A percentile compares a stretch with the other conserved stretches of the same genome.
Evolutionary conservation across 441 rosid genomes (phyloP).

Genomic region (Syzygium malaccense): DNA sequence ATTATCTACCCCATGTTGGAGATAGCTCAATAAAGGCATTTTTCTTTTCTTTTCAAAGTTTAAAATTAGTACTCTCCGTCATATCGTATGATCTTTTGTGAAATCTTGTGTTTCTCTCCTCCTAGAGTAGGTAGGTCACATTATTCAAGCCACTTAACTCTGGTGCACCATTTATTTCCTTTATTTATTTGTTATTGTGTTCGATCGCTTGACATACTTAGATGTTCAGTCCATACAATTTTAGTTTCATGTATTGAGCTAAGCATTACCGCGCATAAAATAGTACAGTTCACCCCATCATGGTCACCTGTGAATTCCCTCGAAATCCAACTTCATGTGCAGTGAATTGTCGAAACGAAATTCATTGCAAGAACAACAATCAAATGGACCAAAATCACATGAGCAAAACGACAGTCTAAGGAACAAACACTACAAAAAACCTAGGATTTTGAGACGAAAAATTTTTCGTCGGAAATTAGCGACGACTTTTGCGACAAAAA

Average conservation of each 20-base stretch:
- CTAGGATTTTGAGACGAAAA: too few species aligned
- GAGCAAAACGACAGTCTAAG: neutral
- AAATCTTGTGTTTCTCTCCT: neutral
- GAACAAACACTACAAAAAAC: too few species aligned
- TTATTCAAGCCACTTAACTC: accelerated
- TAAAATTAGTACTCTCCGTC: neutral
- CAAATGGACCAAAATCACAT: neutral
- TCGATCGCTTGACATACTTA: neutral
- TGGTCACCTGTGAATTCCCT: neutral
- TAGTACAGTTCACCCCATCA: neutral
- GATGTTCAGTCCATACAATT: neutral
- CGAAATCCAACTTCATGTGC: neutral
- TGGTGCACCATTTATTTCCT: neutral
- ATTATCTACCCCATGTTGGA: neutral
- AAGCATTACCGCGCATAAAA: neutral
- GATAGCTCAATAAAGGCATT: neutral
- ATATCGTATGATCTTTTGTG: neutral
- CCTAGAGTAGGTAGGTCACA: neutral
- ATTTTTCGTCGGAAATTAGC: too few species aligned
- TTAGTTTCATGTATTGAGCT: neutral
- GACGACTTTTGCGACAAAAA: too few species aligned
- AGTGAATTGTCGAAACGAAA: neutral
- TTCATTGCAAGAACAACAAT: neutral
- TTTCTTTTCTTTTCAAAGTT: neutral
- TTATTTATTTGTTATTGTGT: neutral